Base-by-base conservation (phyloP, 805 yeast genomes). In the Lachancea lanzarotensis region DNA sequence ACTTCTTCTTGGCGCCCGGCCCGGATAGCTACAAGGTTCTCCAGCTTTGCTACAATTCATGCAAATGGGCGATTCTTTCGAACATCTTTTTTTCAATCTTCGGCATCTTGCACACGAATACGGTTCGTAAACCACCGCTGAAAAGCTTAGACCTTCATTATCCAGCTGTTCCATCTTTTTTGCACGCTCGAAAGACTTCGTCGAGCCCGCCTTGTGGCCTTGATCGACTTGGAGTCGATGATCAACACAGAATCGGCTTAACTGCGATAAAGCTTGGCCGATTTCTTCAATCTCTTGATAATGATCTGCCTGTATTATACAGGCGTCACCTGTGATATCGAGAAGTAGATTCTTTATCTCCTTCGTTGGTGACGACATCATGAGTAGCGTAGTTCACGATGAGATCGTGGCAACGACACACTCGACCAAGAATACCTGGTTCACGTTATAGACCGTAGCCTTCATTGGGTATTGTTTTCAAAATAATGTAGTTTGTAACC, bases 91-190 rank as follows among this genome's bases (percentile, higher is more conserved):
- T 57, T 75, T 76, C 32, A 73, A 56, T 40, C 68, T 59, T 41
- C 79, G 62, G 52, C 81, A 76, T 33, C 78, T 54, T 15, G 68
- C 56, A 53, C 80, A 75, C 1, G 76, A 66, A 40, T 68, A 67
- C 0, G 51, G 36, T n/a, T 59, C 60, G 20, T 44, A 42, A 11
- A 10, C 8, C 30, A 16, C 36, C 12, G 15, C 7, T 6, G 13
- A 17, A 22, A 2, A n/a, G 13, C 32, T 32, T 32, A 20, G 6
- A 9, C 32, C 39, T 19, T 17, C 15, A 35, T n/a, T 17, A 3
- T 12, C 9, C 27, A 13, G 12, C 31, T 29, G 15, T 29, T 13
- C 31, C 38, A 35, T 35, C 27, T 17, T 35, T n/a, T 18, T 20
- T 11, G 4, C 17, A 32, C 16, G 34, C 35, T 17, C 19, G 10